These are phyloP conservation scores for Boletellus deceptivus DNA, from an alignment of 1,284 basidiomycete species.

Conservation along the genomic window DNA sequence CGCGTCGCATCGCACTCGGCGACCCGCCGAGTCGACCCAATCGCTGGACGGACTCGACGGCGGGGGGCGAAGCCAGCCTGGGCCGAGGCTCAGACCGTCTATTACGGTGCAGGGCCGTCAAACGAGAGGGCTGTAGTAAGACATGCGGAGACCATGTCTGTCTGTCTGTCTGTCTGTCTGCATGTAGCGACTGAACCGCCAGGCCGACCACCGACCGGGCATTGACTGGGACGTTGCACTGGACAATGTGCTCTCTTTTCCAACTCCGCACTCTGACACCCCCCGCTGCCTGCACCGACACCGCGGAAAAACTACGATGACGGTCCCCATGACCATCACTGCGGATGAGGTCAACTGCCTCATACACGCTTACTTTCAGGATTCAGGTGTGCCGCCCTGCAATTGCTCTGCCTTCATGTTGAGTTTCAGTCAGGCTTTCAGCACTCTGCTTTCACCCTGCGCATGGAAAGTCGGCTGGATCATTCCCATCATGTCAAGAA, in stretches of 20 bases:
- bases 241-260: constrained; percentile 14
- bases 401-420: background rate
- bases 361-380: constrained; percentile 77
- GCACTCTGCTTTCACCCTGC: constrained; percentile 75
- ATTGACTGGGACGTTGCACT: background rate
- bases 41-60: too few relatives aligned
- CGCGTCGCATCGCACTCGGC: constrained; percentile 4
- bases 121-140: background rate
- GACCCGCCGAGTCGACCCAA: background rate
- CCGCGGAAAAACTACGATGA: constrained; percentile 22
- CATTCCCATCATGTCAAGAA: constrained; percentile 62
- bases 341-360: constrained; percentile 84
- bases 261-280: constrained; percentile 30
- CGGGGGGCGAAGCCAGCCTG: background rate
- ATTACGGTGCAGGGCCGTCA: background rate
- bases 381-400: constrained; percentile 55
- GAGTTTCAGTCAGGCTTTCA: constrained; percentile 54
- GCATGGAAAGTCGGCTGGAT: constrained; percentile 67
- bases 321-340: constrained; percentile 58
- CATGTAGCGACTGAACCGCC: too few relatives aligned
- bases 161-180: too few relatives aligned
- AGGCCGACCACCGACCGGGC: too few relatives aligned
- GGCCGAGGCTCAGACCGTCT: too few relatives aligned
- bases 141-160: background rate
- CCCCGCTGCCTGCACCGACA: background rate